Evolutionary conservation across 1,284 basidiomycete species (phyloP).

Genomic region (Sanghuangporus weigelae): DNA sequence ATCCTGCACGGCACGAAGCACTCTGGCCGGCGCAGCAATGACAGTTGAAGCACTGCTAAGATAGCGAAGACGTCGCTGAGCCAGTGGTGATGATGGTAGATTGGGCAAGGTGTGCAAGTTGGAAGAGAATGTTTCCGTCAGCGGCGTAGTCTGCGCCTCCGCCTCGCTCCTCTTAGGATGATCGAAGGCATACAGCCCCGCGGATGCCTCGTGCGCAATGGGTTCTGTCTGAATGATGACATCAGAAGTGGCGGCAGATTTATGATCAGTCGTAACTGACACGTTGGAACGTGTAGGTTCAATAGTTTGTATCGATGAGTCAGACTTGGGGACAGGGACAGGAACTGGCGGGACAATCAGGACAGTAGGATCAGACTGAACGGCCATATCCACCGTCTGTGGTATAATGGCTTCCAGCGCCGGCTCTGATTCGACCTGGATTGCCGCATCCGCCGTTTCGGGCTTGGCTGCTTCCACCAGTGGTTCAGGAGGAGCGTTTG

Average conservation of each 20-base stretch:
- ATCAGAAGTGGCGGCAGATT: background rate
- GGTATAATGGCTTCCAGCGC: slow-evolving; percentile 22
- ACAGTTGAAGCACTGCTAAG: slow-evolving; percentile 45
- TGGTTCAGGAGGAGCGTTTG: slow-evolving; percentile 24
- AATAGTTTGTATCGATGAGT: slow-evolving; percentile 24
- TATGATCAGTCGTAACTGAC: background rate
- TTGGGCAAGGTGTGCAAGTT: slow-evolving; percentile 37
- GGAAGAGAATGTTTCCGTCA: slow-evolving; percentile 15
- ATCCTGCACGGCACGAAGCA: slow-evolving; percentile 29
- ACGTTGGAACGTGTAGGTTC: slow-evolving; percentile 28
- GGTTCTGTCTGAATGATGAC: background rate
- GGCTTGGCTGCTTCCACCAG: slow-evolving; percentile 26
- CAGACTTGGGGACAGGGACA: background rate
- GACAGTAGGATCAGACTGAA: slow-evolving; percentile 23
- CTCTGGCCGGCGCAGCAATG: slow-evolving; percentile 29
- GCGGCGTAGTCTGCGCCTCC: slow-evolving; percentile 20
- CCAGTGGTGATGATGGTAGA: slow-evolving; percentile 33
- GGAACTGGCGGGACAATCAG: slow-evolving; percentile 17
- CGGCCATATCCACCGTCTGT: slow-evolving; percentile 8
- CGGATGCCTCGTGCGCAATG: background rate
- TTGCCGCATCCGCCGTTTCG: slow-evolving; percentile 32
- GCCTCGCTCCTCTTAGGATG: slow-evolving; percentile 16
- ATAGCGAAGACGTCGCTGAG: slow-evolving; percentile 26
- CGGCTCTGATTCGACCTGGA: slow-evolving; percentile 43
- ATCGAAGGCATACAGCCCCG: slow-evolving; percentile 11